These are phyloP conservation scores for Cicer bijugum DNA, from an alignment of 306 rosid genomes.

Conservation along the genomic window DNA sequence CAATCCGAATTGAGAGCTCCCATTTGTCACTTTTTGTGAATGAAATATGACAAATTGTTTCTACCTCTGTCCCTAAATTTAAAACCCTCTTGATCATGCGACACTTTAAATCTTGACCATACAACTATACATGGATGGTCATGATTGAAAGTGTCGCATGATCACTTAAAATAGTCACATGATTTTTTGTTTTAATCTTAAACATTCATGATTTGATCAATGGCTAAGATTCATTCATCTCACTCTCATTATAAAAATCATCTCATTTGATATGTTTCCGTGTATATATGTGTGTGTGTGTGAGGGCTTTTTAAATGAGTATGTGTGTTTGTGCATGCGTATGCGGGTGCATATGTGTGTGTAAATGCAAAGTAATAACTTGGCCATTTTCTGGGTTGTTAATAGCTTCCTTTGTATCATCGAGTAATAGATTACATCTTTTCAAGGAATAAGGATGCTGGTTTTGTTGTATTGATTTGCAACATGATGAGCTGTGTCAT, in stretches of 20 bases:
- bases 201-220: too few species aligned
- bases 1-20: slow-evolving; percentile 5
- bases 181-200: too few species aligned
- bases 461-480: slow-evolving; percentile 24
- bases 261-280: too few species aligned
- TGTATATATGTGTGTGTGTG: background rate
- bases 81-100: too few species aligned
- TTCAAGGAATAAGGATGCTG: slow-evolving; percentile 33
- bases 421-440: slow-evolving; percentile 6
- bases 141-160: too few species aligned
- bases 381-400: slow-evolving; percentile 26
- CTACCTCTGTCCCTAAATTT: too few species aligned
- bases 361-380: background rate
- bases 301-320: background rate
- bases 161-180: too few species aligned
- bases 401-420: slow-evolving; percentile 18
- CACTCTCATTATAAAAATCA: too few species aligned
- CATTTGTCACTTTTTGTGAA: background rate
- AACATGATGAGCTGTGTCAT: slow-evolving; percentile 19
- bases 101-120: too few species aligned
- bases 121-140: too few species aligned
- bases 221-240: too few species aligned
- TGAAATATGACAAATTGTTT: background rate
- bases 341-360: background rate
- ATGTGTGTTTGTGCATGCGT: background rate